These are phyloP conservation scores for Isochrysis galbana DNA, from an alignment of 78 protist species.

Conservation along the genomic window DNA sequence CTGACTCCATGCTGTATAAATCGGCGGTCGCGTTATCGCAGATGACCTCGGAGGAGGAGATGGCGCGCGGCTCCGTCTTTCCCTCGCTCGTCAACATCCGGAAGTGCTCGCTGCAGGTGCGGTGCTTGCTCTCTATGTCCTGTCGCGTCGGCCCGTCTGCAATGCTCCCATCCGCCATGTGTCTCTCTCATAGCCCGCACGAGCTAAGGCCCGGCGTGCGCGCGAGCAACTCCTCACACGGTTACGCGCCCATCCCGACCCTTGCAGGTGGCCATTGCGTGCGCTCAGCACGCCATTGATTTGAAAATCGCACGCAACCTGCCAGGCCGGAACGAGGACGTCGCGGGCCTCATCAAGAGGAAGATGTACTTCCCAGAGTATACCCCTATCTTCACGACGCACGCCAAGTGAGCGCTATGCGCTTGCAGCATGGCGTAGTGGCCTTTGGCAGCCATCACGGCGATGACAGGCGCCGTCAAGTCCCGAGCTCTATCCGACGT, in stretches of 20 bases:
- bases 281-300: background rate
- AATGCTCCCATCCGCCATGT: too few species aligned
- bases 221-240: background rate
- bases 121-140: too few species aligned
- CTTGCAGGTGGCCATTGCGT: background rate
- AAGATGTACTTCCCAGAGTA: constrained; percentile 4
- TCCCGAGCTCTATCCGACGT: too few species aligned
- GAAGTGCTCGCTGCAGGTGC: background rate
- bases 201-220: too few species aligned
- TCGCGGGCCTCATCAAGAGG: background rate
- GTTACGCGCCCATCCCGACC: background rate
- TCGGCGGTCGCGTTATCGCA: background rate
- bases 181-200: too few species aligned
- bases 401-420: background rate
- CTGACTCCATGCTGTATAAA: constrained; percentile 19
- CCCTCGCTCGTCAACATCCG: constrained; percentile 41
- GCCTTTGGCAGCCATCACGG: too few species aligned
- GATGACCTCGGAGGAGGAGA: background rate
- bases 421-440: too few species aligned
- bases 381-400: background rate
- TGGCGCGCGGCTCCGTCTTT: background rate
- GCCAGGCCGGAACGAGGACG: background rate
- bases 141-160: too few species aligned
- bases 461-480: too few species aligned
- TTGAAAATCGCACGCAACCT: background rate